Base-by-base conservation (phyloP, 352 stramenopile species). In the Pilasporangium apinafurcum region DNA sequence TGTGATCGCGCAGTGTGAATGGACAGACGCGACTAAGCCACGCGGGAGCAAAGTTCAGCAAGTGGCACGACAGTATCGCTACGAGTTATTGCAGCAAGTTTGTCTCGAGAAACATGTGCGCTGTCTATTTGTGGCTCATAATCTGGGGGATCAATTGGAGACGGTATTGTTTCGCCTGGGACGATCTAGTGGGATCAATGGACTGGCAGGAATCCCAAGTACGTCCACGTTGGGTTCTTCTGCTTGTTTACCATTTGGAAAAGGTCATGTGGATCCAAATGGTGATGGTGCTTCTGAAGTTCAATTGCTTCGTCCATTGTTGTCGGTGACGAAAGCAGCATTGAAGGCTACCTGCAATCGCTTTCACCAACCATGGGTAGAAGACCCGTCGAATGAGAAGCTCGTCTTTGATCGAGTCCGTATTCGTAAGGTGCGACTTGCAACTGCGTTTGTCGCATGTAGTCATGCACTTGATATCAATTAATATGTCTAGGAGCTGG, bases 331-430 rank as follows among this genome's bases (percentile, higher is more conserved):
- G 0, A 94, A 92, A 56, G 38, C 62, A 2, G 53, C 70, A 30
- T 37, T 94, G 31, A 82, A 75, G 41, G 67, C 56, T 24, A 94
- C 82, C 8, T 92, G 79, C 49, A 32, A 70, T 36, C 71, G 65
- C 22, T 94, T 94, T 41, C 24, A 62, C 4, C 77, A 90, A 41
- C 41, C 57, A 20, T 94, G 82, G 82, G 73, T 90, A 13, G 77
- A 94, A 44, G 82, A 94, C 61, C 82, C 79, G 16, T 85, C 70
- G 4, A 94, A 94, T 41, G 68, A 92, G 38, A 68, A 82, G 38
- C 61, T 74, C 4, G 33, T 74, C 46, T 94, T 83, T 40, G 82
- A 94, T 40, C 75, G 82, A 24, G 77, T 92, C 47, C 74, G 82
- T 7, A 91, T 94, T 36, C 79, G 82, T 26, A 83, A 92, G 68